Conservation (phyloP, 208 protist genomes). For the Vickermania ingenoplastis region DNA sequence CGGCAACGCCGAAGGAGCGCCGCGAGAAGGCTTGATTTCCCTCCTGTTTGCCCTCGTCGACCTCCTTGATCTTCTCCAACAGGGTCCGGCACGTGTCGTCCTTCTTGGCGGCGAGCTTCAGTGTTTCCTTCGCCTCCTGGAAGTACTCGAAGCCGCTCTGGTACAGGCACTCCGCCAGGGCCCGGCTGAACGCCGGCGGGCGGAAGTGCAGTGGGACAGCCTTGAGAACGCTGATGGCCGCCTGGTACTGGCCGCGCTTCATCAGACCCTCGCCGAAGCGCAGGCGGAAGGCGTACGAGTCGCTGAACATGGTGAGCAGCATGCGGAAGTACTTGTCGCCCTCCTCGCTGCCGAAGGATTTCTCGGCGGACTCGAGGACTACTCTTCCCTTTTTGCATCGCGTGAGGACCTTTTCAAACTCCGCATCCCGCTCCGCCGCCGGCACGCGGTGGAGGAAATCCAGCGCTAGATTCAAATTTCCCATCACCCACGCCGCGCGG, state of each 20-base stretch:
- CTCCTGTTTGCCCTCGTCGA: constrained; percentile 83
- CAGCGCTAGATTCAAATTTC: constrained; percentile 58
- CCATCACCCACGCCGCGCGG: constrained; percentile 67
- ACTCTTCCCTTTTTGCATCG: constrained; percentile 34
- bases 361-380: constrained; percentile 44
- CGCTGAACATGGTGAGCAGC: constrained; percentile 72
- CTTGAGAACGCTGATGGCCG: constrained; percentile 57
- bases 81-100: constrained; percentile 65
- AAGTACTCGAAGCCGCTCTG: constrained; percentile 80
- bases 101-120: constrained; percentile 40
- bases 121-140: constrained; percentile 43
- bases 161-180: constrained; percentile 72
- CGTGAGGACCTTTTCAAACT: constrained; percentile 28
- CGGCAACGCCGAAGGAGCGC: constrained; percentile 62
- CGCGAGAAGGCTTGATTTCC: constrained; percentile 75
- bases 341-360: constrained; percentile 54
- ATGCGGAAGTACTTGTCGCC: constrained; percentile 76
- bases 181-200: constrained; percentile 35
- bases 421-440: constrained; percentile 18
- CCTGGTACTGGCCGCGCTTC: constrained; percentile 45
- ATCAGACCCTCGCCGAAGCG: constrained; percentile 71
- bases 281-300: constrained; percentile 59
- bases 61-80: constrained; percentile 48
- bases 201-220: constrained; percentile 35
- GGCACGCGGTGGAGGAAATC: constrained; percentile 45